Base-by-base conservation (phyloP, 139 green algal genomes). In the Tetradesmus obliquus region DNA sequence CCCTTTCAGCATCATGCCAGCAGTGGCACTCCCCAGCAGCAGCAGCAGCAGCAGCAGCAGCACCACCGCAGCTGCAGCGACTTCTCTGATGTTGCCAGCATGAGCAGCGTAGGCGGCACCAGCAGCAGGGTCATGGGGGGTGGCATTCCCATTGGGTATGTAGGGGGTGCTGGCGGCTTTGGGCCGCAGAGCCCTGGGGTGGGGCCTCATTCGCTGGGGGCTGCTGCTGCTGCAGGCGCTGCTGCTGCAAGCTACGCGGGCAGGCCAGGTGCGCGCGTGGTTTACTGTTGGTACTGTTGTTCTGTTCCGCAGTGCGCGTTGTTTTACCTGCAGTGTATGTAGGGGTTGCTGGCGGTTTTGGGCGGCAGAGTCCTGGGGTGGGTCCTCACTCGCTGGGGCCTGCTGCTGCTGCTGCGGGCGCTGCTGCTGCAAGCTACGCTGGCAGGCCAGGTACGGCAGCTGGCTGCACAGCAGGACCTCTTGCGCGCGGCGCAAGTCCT, bases 11-110 rank as follows among this genome's bases (percentile, higher is more conserved):
- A 60, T 22, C 66, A 82, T 15, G 17, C 74, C 5, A 89, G 85
- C 45, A 89, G 62, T 66, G 66, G 85, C 85, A 89, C 17, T n/a
- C 66, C 53, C 45, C 57, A 54, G 24, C 58, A 57, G 57, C 84
- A 57, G 84, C 84, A 88, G 57, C 84, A 89, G 84, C 84, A 89
- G 60, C 84, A 82, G 12, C 32, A 69, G 9, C 24, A 62, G n/a
- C 82, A 87, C 55, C n/a, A 10, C 5, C 85, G 17, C 15, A 89
- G 85, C 32, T 3, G 4, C 24, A 76, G 53, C 15, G 85, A 89
- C 66, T 82, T 89, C 15, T 89, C 85, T n/a, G 85, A 89, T 82
- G 66, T 57, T 17, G 60, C 84, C 0, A 89, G 85, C 22, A 17
- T 82, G 24, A 82, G 76, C 62, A 89, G 85, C 24, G 17, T 82